These are phyloP conservation scores for Yamadazyma trypodendri DNA, from an alignment of 1,139 yeast genomes.

Conservation along the genomic window DNA sequence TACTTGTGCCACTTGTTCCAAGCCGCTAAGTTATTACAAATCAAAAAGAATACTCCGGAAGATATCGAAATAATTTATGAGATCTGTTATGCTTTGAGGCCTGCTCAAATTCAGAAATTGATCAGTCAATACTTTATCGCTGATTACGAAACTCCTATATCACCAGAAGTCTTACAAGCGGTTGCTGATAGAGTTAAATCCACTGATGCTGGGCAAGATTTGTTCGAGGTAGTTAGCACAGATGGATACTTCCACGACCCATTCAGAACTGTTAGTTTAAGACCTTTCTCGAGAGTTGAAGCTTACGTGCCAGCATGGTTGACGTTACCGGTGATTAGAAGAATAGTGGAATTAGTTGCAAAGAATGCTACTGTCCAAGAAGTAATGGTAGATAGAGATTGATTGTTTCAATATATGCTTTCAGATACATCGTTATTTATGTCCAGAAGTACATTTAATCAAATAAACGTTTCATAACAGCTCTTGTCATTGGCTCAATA, in stretches of 20 bases:
- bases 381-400: constrained; percentile 7
- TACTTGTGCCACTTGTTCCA: constrained; percentile 87
- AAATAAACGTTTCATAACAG: no score
- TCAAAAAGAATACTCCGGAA: constrained; percentile 84
- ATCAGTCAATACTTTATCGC: constrained; percentile 89
- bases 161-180: constrained; percentile 76
- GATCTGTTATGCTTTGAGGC: constrained; percentile 90
- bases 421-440: background rate
- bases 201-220: constrained; percentile 60
- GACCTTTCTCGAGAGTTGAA: constrained; percentile 87
- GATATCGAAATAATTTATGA: constrained; percentile 93
- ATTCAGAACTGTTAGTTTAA: constrained; percentile 79
- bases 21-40: constrained; percentile 89
- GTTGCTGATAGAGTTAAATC: constrained; percentile 82
- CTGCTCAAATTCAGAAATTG: constrained; percentile 90
- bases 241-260: constrained; percentile 87
- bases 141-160: constrained; percentile 93
- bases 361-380: constrained; percentile 63
- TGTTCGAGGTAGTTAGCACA: constrained; percentile 66
- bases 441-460: no score
- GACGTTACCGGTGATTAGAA: constrained; percentile 82
- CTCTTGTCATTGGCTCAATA: no score
- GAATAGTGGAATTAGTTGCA: constrained; percentile 88
- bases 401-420: constrained; percentile 1
- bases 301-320: constrained; percentile 97